phyloP scores from a whole-genome alignment of 2,329 filamentous ascomycete genomes.

The Hymenoscyphus occultus region DNA sequence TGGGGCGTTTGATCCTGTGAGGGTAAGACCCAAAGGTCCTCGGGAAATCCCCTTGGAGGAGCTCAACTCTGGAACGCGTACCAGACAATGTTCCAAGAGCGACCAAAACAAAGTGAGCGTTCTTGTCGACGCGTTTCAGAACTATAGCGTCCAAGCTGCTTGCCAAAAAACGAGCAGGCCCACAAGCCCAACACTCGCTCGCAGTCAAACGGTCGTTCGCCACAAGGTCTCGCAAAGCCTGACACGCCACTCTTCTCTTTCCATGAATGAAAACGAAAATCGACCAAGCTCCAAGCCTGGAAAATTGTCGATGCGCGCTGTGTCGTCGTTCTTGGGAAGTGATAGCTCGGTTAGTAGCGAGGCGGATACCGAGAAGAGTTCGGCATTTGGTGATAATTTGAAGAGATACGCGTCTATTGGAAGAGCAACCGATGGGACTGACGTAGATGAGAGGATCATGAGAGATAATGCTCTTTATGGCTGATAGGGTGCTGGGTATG shows the following conservation, averaged over 20 bases:
- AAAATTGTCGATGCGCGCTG: not conserved
- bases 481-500: not conserved
- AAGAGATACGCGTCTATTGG: constrained; percentile 1
- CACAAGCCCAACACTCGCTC: not conserved
- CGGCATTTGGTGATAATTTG: constrained; percentile 14
- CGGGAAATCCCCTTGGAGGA: not conserved
- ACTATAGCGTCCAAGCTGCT: constrained; percentile 15
- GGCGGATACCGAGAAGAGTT: constrained; percentile 17
- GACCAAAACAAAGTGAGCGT: constrained; percentile 7
- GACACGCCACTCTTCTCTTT: not conserved
- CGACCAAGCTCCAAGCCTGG: not conserved
- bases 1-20: not conserved
- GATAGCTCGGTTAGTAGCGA: constrained; percentile 9
- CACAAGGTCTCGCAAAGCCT: not conserved
- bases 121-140: constrained; percentile 28
- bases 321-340: not conserved
- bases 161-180: constrained; percentile 12
- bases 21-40: not conserved
- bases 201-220: not conserved
- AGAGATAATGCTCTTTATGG: not conserved
- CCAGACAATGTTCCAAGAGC: not conserved
- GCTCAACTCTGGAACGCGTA: not conserved
- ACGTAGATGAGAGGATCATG: not conserved
- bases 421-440: not conserved
- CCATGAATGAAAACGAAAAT: not conserved